Evolutionary conservation across 2,329 filamentous ascomycete species (phyloP), one percentile per base, ranked within the genome.

Genomic region (Neodidymelliopsis sp.): DNA sequence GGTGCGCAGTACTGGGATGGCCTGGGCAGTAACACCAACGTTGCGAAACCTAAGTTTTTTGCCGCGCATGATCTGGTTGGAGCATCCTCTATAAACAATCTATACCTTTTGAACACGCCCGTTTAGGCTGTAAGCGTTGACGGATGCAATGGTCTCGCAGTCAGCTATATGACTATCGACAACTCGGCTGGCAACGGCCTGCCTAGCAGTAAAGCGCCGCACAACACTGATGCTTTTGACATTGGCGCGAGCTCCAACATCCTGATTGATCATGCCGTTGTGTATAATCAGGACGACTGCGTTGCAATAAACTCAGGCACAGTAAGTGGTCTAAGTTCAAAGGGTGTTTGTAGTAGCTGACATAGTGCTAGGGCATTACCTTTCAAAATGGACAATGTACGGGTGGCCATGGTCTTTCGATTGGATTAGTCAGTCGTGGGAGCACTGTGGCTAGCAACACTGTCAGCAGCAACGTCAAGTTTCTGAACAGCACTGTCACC

Each of bases 251-350:
- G 70, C 24, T 75, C 70, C 23, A 79, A 59, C 39, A 49, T 54
- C 18, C 39, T 23, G 2, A 37, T 84, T 56, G 67, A 67, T 29
- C 73, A 75, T 19, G 78, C 78, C 11, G 71, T 63, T 11, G 75
- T 83, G n/a, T 71, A 77, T 54, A 83, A 83, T 69, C 81, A 84
- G 65, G 81, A 84, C 52, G 81, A 84, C 59, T 84, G 81, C 54
- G 66, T 84, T 2, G 81, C 81, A 6, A 69, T 84, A 48, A 84
- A 82, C 65, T 81, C 78, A 3, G 81, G 81, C 36, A 76, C 72
- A 19, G 24, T 27, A 27, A 27, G 24, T 27, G 7, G 12, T 27
- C 12, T 27, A 27, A 12, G 7, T 12, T 27, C 7, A 7, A 27
- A 7, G 12, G 7, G n/a, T n/a, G n/a, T n/a, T n/a, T n/a, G n/a